Evolutionary conservation across 2,329 filamentous ascomycete genomes (phyloP).

Genomic region (Aphanoascus verrucosus): DNA sequence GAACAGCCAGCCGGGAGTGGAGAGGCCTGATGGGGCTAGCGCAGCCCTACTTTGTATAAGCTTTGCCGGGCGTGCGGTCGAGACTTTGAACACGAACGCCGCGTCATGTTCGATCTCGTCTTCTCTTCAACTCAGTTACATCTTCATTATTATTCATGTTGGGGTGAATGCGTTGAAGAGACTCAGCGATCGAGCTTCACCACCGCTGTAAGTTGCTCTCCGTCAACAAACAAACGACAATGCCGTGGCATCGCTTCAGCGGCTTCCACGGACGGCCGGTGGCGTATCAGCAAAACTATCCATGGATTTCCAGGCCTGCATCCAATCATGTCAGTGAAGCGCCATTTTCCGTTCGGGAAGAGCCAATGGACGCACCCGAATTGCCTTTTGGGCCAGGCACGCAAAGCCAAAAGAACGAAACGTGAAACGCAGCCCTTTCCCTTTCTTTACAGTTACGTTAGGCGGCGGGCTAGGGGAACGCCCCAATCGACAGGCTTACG

Average conservation of each 20-base stretch:
- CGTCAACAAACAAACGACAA: neutral
- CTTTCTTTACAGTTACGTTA: no score
- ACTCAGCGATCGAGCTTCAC: no score
- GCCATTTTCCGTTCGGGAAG: neutral
- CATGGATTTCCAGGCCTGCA: no score
- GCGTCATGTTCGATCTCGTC: no score
- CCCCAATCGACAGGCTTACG: neutral
- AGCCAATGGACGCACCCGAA: neutral
- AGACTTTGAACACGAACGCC: no score
- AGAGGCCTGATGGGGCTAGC: neutral
- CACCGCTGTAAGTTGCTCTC: neutral
- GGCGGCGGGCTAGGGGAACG: neutral
- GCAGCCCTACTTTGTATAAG: neutral
- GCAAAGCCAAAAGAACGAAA: neutral
- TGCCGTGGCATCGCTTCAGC: no score
- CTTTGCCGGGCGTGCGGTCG: neutral
- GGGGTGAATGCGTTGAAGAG: no score
- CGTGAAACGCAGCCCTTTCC: constrained; percentile 4
- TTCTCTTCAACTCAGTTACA: no score
- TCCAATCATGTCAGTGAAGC: neutral
- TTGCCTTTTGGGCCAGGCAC: constrained; percentile 1
- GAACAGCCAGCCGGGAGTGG: neutral
- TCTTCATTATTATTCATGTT: no score
- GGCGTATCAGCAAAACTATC: neutral
- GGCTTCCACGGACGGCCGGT: neutral